Base-by-base conservation (phyloP, 164 flowering plant species). In the Santalum album region DNA sequence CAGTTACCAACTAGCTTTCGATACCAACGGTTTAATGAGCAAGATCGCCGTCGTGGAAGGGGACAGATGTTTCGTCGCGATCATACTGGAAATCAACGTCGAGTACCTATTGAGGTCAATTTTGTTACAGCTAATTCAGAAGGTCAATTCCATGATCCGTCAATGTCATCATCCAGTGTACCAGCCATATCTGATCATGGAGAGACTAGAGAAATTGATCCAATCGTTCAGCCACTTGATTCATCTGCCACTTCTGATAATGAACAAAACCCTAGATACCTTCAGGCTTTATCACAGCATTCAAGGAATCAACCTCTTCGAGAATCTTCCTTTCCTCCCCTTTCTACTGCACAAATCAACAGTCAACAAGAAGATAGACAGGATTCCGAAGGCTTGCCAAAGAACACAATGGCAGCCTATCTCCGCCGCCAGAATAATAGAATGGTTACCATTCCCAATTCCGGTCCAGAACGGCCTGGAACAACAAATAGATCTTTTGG, bases 1-100 rank as follows among this genome's bases (percentile, higher is more conserved):
- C 65, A 92, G 97, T 82, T 89, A 68, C 99, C 97, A 61, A 83
- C 88, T 19, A 83, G 99, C 70, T 94, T 94, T 53, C 73, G 73
- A 32, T 90, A 72, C 50, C 65, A 84, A 19, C 77, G 84, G 23
- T 56, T 54, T 52, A 80, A 47, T 65, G 92, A 79, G 20, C 80
- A 76, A 52, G 84, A 79, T 32, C 63, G 54, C 49, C n/a, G n/a
- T n/a, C 86, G 86, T 52, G 82, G 89, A 61, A 77, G 92, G 59
- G 79, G 90, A 22, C 62, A 71, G 15, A 68, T 64, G 15, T 80
- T 72, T 51, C 75, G 24, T 22, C 69, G 66, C 19, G 94, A 78
- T 58, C 66, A 71, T 25, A 62, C 83, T 53, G 90, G 73, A 20
- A 40, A 68, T 57, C 81, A 80, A 60, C 83, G 87, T 27, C 67